These are phyloP conservation scores for Malassezia nana DNA, from an alignment of 1,284 basidiomycete genomes.

Conservation along the genomic window DNA sequence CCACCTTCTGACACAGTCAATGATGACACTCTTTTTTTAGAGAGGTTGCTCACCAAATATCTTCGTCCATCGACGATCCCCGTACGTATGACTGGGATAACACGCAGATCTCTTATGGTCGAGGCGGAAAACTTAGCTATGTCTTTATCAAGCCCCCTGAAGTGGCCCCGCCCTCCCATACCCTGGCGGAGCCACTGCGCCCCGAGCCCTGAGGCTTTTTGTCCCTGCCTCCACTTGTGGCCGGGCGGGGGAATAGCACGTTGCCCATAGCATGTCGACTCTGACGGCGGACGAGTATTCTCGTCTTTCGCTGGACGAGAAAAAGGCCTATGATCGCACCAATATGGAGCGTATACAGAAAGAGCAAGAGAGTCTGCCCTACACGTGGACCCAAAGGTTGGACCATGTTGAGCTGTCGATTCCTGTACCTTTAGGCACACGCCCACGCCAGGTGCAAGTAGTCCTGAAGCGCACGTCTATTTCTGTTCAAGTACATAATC, in stretches of 20 bases:
- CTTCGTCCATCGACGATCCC: background rate
- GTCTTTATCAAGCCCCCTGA: slow-evolving; percentile 10
- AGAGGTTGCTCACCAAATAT: background rate
- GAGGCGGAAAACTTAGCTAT: slow-evolving; percentile 2
- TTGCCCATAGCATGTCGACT: slow-evolving; percentile 48
- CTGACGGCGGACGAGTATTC: slow-evolving; percentile 64
- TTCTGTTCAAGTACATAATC: slow-evolving; percentile 71
- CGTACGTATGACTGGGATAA: background rate
- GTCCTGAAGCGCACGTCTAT: slow-evolving; percentile 71
- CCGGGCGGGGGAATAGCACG: too few species aligned
- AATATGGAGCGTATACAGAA: slow-evolving; percentile 61
- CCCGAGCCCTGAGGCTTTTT: too few species aligned
- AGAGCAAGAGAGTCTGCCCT: slow-evolving; percentile 83
- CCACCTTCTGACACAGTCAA: background rate
- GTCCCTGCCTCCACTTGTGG: too few species aligned
- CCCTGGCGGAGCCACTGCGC: background rate
- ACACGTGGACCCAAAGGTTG: slow-evolving; percentile 82
- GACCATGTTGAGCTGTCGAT: slow-evolving; percentile 73
- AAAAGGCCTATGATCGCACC: slow-evolving; percentile 61
- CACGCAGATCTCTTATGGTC: background rate
- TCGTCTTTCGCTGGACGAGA: slow-evolving; percentile 65
- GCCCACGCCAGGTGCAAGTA: slow-evolving; percentile 65
- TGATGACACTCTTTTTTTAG: background rate
- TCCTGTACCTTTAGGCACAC: slow-evolving; percentile 75
- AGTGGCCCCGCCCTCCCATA: background rate